Evolutionary conservation across 345 rosid genomes (phyloP), one percentile per base, ranked within the genome.

Genomic region (Melaleuca quinquenervia): DNA sequence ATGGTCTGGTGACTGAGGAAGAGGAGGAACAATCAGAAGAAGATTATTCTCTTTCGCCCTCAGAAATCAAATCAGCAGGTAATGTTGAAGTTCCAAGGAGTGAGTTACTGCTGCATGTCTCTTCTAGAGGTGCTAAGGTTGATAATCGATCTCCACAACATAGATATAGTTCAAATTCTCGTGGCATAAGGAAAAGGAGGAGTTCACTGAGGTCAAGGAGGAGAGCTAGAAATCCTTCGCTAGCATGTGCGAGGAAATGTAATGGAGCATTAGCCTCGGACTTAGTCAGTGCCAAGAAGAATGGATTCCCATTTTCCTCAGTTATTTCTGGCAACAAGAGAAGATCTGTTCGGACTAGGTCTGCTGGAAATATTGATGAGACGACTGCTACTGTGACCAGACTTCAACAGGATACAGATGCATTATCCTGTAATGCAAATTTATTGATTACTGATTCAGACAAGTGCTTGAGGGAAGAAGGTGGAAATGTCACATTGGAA

Each of bases 381-480:
- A 82, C 82, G 60, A 89, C 84, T 58, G 78, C 89, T 82, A 83
- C 90, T 8, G 83, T 27, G 83, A 88, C 90, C 11, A 87, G 64
- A 55, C 83, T 86, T 21, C 83, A 87, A 84, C 92, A 83, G 84
- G 91, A 90, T 70, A 64, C 86, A 58, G 94, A 91, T 84, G 83
- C 89, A 22, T 83, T 87, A 22, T 84, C 88, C 87, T 98, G 99
- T 91, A 90, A 90, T 88, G 96, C 91, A 3, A 94, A 93, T 89
- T 22, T 96, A 56, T 91, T 98, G 88, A 86, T 92, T 82, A 86
- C 89, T 22, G 91, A 90, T 84, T 52, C 93, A 20, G 99, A 95
- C 84, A 94, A 93, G 87, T 94, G 99, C 87, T 90, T 88, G 87
- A 92, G 98, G 92, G 94, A 93, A 87, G 94, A 91, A 91, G 96